These are phyloP conservation scores for Pinus tabuliformis DNA, from an alignment of 75 land plant genomes.

Conservation along the genomic window DNA sequence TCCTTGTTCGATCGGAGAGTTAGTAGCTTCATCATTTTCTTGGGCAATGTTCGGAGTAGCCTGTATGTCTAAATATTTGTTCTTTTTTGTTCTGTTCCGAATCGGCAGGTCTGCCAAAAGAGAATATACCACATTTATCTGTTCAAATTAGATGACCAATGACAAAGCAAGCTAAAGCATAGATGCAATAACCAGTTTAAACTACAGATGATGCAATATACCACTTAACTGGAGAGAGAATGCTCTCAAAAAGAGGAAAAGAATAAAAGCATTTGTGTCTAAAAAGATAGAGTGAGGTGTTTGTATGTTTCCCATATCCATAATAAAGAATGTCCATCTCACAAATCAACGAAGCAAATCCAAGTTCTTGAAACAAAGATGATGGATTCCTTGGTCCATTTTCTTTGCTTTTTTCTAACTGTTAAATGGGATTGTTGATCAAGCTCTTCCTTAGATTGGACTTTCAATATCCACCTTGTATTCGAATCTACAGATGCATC, in stretches of 20 bases:
- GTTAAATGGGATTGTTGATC: background rate
- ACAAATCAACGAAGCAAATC: background rate
- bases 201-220: background rate
- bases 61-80: background rate
- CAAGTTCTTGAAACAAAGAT: background rate
- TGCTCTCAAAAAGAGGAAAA: background rate
- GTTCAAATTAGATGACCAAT: background rate
- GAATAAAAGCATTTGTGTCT: too few species aligned
- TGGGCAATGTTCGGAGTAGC: background rate
- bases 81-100: background rate
- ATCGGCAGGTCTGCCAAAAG: conserved; percentile 7
- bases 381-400: background rate
- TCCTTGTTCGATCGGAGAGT: conserved; percentile 18
- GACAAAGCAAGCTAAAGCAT: background rate
- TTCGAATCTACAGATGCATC: background rate
- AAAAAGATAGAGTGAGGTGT: background rate
- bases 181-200: background rate
- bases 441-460: background rate
- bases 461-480: conserved; percentile 1
- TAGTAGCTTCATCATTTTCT: background rate
- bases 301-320: background rate
- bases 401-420: background rate
- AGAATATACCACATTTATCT: conserved; percentile 1
- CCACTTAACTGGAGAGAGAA: background rate
- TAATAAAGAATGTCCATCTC: background rate